phyloP scores from a whole-genome alignment of 345 rosid species.

The Lepidium sativum region DNA sequence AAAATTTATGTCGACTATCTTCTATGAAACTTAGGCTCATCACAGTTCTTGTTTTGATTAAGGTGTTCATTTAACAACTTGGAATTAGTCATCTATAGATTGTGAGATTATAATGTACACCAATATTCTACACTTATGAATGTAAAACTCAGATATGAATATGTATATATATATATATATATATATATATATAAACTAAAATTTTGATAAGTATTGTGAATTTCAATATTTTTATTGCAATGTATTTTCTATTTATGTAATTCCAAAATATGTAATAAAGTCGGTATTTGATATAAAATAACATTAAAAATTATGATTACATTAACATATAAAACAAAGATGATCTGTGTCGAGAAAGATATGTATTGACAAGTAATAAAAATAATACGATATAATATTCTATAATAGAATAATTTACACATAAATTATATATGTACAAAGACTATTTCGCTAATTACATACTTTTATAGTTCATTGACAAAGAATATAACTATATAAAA shows the following conservation, averaged over 20 bases:
- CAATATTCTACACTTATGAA: not conserved
- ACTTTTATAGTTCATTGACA: not conserved
- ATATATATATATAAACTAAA: not conserved
- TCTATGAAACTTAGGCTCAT: not conserved
- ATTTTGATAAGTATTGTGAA: not conserved
- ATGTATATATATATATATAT: no score
- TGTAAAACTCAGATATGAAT: no score
- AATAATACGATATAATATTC: not conserved
- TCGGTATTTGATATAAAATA: not conserved
- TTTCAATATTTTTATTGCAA: not conserved
- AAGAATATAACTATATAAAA: not conserved
- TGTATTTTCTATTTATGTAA: not conserved
- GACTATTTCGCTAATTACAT: not conserved
- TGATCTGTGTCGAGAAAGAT: not conserved
- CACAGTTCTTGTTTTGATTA: not conserved
- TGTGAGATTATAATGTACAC: not conserved
- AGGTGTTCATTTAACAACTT: not conserved
- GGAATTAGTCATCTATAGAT: not conserved
- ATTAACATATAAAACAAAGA: not conserved
- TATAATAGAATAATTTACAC: not conserved
- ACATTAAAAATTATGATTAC: not conserved
- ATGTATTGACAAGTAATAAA: not conserved
- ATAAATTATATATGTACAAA: not conserved
- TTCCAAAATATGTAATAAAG: not conserved
- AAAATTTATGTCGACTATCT: not conserved